phyloP scores from a whole-genome alignment of 2,329 filamentous ascomycete species.

The Stenocarpella maydis region DNA sequence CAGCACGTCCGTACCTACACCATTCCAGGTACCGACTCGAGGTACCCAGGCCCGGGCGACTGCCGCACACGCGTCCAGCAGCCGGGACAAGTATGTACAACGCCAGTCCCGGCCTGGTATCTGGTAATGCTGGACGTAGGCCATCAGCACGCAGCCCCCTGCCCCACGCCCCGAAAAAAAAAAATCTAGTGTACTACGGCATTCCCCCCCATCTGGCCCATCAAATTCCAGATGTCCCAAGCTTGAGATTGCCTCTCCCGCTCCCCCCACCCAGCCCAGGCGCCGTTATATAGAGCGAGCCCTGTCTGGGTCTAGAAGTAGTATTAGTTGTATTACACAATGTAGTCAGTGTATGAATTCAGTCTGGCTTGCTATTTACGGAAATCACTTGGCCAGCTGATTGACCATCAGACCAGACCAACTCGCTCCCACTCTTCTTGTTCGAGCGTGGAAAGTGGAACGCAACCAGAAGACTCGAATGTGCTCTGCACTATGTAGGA shows the following conservation, averaged over 20 bases:
- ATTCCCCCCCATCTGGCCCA: too few species aligned
- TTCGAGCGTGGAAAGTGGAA: neutral
- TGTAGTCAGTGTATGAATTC: neutral
- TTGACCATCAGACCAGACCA: neutral
- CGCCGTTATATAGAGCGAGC: too few species aligned
- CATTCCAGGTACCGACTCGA: too few species aligned
- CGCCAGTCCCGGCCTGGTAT: constrained; percentile 19
- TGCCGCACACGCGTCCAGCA: neutral
- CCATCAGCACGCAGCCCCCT: constrained; percentile 5
- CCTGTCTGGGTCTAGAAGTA: neutral
- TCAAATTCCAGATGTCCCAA: too few species aligned
- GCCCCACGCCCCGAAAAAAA: too few species aligned
- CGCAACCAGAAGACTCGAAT: neutral
- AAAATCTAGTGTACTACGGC: too few species aligned
- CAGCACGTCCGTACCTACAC: too few species aligned
- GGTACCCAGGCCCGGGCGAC: neutral
- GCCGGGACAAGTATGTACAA: constrained; percentile 17
- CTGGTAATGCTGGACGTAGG: neutral
- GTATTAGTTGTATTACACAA: too few species aligned
- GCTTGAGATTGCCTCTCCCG: neutral
- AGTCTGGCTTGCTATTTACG: neutral
- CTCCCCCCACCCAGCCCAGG: neutral
- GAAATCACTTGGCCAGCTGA: too few species aligned
- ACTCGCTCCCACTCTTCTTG: neutral
- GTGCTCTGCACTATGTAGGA: neutral